Percentiles rank a stretch among this genome's conserved stretches.
Conservation (phyloP, 176 grass and related monocot genomes). For the Canna indica region DNA sequence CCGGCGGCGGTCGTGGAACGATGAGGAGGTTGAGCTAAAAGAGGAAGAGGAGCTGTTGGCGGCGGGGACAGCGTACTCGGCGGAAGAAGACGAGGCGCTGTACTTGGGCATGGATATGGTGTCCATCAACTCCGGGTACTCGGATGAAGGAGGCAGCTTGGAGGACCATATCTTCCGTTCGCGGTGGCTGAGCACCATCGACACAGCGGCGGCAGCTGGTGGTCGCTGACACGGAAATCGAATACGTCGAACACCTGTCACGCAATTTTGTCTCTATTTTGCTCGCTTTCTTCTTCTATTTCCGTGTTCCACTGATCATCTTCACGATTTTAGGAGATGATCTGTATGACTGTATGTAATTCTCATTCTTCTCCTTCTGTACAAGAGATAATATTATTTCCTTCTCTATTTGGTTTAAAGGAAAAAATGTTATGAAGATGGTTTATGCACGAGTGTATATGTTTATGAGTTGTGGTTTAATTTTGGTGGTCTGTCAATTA, state of each 20-base stretch:
- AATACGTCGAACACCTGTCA: background rate
- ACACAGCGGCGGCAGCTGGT: background rate
- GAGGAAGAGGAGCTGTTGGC: slow-evolving; percentile 6
- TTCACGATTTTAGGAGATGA: too few relatives aligned
- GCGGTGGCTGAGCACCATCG: background rate
- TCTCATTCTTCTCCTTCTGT: too few relatives aligned
- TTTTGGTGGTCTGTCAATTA: too few relatives aligned
- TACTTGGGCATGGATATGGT: slow-evolving; percentile 15
- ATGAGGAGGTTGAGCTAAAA: background rate
- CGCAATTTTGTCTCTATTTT: background rate
- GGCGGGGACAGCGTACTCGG: background rate
- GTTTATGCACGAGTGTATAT: too few relatives aligned
- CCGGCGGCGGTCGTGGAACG: background rate
- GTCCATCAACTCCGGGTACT: background rate
- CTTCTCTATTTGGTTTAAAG: too few relatives aligned
- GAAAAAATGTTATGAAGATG: too few relatives aligned
- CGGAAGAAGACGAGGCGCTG: slow-evolving; percentile 2
- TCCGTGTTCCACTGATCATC: too few relatives aligned
- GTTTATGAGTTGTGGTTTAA: too few relatives aligned
- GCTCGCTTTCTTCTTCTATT: background rate
- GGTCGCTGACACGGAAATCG: background rate
- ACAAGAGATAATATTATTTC: too few relatives aligned
- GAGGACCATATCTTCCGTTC: slow-evolving; percentile 1
- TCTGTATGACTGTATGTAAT: too few relatives aligned
- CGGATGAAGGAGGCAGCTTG: background rate